Evolutionary conservation across 495 filamentous ascomycete species (phyloP).

Genomic region (Glonium stellatum): DNA sequence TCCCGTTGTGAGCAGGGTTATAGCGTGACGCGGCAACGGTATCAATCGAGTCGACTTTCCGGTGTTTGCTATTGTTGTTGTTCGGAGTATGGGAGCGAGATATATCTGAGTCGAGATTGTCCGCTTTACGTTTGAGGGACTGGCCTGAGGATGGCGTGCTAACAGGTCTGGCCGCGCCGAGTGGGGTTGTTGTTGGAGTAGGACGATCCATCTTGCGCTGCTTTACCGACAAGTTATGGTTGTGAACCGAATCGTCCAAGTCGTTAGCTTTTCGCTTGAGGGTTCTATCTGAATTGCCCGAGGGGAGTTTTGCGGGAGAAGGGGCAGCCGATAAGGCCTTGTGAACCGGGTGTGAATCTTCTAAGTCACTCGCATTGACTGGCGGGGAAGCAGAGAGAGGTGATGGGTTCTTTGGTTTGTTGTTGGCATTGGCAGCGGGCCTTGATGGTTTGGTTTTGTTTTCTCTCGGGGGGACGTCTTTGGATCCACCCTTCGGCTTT

Average conservation of each 20-base stretch:
- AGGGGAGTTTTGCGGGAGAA: conserved; percentile 21
- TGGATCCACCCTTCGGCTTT: not conserved
- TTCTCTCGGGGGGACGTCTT: not conserved
- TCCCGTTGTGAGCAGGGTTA: not conserved
- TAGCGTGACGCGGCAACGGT: conserved; percentile 22
- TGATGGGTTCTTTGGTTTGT: conserved; percentile 31
- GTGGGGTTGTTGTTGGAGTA: conserved; percentile 16
- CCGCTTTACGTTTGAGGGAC: conserved; percentile 24
- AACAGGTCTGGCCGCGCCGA: conserved; percentile 8
- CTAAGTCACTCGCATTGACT: conserved; percentile 32
- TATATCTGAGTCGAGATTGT: conserved; percentile 13
- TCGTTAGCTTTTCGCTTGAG: conserved; percentile 34
- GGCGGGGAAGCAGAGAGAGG: conserved; percentile 29
- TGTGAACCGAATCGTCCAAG: conserved; percentile 20
- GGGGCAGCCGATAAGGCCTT: conserved; percentile 22
- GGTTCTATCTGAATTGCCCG: conserved; percentile 18
- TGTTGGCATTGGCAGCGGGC: conserved; percentile 19
- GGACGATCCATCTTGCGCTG: conserved; percentile 21
- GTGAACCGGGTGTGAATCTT: conserved; percentile 25
- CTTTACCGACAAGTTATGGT: conserved; percentile 20
- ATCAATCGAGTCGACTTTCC: conserved; percentile 22
- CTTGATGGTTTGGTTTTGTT: conserved; percentile 1
- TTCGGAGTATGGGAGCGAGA: not conserved
- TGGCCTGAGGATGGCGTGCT: conserved; percentile 14
- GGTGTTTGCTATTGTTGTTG: conserved; percentile 9